Conservation (phyloP, 352 stramenopile genomes). For the Halophytophthora polymorphica region DNA sequence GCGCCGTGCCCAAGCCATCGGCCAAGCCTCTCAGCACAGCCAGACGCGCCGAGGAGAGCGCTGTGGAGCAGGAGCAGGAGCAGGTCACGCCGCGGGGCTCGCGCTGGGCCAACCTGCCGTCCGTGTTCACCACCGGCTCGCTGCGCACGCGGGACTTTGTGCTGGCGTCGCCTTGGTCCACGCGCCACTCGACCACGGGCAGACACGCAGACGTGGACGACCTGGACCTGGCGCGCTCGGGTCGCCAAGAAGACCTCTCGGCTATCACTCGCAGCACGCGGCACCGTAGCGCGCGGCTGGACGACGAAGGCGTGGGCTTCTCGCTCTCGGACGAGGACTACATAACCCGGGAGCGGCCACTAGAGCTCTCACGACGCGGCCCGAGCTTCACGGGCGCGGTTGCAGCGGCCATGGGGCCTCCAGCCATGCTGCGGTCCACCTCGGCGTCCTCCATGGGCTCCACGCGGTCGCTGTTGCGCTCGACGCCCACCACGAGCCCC, state of each 20-base stretch:
- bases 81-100: slow-evolving; percentile 30
- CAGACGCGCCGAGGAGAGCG: slow-evolving; percentile 1
- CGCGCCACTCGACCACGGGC: slow-evolving; percentile 10
- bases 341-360: slow-evolving; percentile 48
- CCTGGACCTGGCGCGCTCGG: slow-evolving; percentile 21
- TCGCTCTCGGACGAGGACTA: slow-evolving; percentile 74
- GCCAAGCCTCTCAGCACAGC: slow-evolving; percentile 21
- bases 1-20: slow-evolving; percentile 6
- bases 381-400: slow-evolving; percentile 5
- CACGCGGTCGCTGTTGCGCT: slow-evolving; percentile 15
- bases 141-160: slow-evolving; percentile 39
- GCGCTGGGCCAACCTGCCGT: slow-evolving; percentile 30
- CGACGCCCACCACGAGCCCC: slow-evolving; percentile 8
- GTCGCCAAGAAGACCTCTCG: slow-evolving; percentile 20
- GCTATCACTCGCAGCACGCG: slow-evolving; percentile 36
- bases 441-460: slow-evolving; percentile 17
- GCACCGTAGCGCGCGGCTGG: slow-evolving; percentile 22
- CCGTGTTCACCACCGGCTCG: slow-evolving; percentile 34
- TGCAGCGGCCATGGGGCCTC: background rate
- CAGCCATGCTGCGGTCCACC: slow-evolving; percentile 12
- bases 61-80: slow-evolving; percentile 11
- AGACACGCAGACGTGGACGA: slow-evolving; percentile 29
- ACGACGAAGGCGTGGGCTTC: slow-evolving; percentile 30
- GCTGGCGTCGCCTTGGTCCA: slow-evolving; percentile 42
- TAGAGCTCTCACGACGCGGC: slow-evolving; percentile 34